Conservation (phyloP, 768 basidiomycete genomes). For the Symmetrospora coprosmae region DNA sequence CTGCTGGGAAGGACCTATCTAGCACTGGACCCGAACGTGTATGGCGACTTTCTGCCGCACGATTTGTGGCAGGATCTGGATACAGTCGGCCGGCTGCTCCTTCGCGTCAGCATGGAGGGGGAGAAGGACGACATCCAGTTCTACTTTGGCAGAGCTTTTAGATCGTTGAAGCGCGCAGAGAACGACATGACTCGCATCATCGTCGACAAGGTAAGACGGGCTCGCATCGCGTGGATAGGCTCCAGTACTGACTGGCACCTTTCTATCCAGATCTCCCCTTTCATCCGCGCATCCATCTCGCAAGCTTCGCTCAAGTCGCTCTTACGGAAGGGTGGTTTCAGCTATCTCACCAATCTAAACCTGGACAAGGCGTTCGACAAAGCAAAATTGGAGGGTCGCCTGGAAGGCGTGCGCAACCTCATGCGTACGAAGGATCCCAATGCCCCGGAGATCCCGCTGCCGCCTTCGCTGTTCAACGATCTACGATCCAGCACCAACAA, state of each 20-base stretch:
- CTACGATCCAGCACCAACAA: background rate
- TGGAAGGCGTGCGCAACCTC: slow-evolving; percentile 5
- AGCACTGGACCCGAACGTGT: slow-evolving; percentile 75
- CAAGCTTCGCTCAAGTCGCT: slow-evolving; percentile 60
- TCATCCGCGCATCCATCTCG: slow-evolving; percentile 75
- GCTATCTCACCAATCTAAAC: slow-evolving; percentile 25
- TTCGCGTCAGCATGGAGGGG: slow-evolving; percentile 93
- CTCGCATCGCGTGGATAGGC: background rate
- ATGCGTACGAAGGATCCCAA: slow-evolving; percentile 16
- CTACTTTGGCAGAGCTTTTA: slow-evolving; percentile 90
- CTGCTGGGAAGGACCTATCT: slow-evolving; percentile 73
- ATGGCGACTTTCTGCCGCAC: slow-evolving; percentile 74
- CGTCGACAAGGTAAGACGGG: slow-evolving; percentile 69
- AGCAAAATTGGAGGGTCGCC: background rate
- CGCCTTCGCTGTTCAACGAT: slow-evolving; percentile 3
- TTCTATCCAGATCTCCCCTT: slow-evolving; percentile 65
- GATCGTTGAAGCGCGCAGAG: slow-evolving; percentile 74
- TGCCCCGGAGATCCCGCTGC: slow-evolving; percentile 9
- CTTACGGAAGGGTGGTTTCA: slow-evolving; percentile 46
- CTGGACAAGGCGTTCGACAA: slow-evolving; percentile 38
- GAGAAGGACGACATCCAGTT: slow-evolving; percentile 97
- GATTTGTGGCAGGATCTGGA: slow-evolving; percentile 60
- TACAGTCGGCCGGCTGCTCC: slow-evolving; percentile 53
- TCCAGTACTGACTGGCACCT: background rate
- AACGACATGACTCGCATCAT: slow-evolving; percentile 90